phyloP scores from a whole-genome alignment of 1,284 basidiomycete species.

The Cryptococcus sp. region DNA sequence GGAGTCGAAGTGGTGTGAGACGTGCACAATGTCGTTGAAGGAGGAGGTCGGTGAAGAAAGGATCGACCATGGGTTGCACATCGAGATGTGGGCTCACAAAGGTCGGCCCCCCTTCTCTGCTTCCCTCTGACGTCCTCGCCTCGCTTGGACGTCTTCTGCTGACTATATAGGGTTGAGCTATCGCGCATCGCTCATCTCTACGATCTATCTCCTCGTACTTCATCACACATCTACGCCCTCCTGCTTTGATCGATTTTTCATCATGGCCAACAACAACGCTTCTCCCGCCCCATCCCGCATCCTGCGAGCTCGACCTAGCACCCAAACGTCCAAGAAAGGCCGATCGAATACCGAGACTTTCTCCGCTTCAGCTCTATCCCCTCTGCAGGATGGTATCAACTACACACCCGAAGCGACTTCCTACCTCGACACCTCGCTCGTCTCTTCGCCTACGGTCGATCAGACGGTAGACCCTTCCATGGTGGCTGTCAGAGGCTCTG shows the following conservation, averaged over 20 bases:
- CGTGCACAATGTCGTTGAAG: too few relatives aligned
- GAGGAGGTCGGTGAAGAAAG: too few relatives aligned
- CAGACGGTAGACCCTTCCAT: conserved; percentile 5
- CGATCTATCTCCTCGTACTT: background rate
- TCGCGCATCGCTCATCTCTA: too few relatives aligned
- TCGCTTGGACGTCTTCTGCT: background rate
- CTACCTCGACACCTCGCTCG: background rate
- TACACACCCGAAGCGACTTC: background rate
- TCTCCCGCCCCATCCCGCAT: background rate
- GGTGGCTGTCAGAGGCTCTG: conserved; percentile 11
- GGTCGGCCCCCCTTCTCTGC: background rate
- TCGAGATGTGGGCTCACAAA: background rate
- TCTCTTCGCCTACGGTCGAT: background rate
- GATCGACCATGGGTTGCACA: too few relatives aligned
- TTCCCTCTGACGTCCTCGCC: too few relatives aligned
- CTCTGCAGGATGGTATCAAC: background rate
- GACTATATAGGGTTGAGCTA: background rate
- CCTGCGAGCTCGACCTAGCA: background rate
- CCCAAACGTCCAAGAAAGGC: background rate
- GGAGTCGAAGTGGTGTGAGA: too few relatives aligned
- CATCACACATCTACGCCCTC: background rate
- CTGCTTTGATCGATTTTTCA: background rate
- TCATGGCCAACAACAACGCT: background rate
- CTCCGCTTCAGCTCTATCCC: background rate
- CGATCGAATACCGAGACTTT: background rate